phyloP scores from a whole-genome alignment of 75 land plant genomes.

The Gnetum montanum region DNA sequence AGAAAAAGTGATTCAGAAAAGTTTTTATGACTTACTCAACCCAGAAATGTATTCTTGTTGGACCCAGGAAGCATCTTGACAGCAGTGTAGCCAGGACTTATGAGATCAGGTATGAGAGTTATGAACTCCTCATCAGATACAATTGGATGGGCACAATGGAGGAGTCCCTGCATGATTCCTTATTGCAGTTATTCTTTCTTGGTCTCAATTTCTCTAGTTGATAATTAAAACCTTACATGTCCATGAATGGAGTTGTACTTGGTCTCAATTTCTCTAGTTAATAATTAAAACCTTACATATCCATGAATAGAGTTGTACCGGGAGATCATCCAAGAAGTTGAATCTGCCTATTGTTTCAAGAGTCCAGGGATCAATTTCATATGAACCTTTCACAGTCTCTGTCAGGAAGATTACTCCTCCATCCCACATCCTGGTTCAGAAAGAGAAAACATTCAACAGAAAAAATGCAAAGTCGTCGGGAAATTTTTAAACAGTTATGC shows the following conservation, averaged over 20 bases:
- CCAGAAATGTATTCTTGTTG: conserved; percentile 57
- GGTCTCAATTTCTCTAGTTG: too few species aligned
- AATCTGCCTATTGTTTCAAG: conserved; percentile 62
- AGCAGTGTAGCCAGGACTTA: conserved; percentile 60
- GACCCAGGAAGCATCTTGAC: conserved; percentile 67
- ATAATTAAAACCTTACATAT: too few species aligned
- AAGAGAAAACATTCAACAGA: background rate
- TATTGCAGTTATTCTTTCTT: too few species aligned
- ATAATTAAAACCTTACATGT: too few species aligned
- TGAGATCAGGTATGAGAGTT: conserved; percentile 67
- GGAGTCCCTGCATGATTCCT: conserved; percentile 49
- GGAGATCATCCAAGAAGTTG: conserved; percentile 38
- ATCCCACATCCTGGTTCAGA: conserved; percentile 54
- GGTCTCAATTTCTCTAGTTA: too few species aligned
- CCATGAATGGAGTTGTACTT: too few species aligned
- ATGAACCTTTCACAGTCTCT: conserved; percentile 63
- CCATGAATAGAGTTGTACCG: too few species aligned
- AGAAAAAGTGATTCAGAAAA: background rate
- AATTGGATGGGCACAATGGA: conserved; percentile 72
- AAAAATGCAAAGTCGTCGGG: background rate
- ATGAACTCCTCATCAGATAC: conserved; percentile 68
- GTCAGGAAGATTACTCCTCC: conserved; percentile 74
- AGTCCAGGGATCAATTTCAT: conserved; percentile 49
- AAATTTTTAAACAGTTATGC: background rate
- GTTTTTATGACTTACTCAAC: conserved; percentile 20